phyloP scores from a whole-genome alignment of 2,329 filamentous ascomycete species.

The Trichoderma harzianum region DNA sequence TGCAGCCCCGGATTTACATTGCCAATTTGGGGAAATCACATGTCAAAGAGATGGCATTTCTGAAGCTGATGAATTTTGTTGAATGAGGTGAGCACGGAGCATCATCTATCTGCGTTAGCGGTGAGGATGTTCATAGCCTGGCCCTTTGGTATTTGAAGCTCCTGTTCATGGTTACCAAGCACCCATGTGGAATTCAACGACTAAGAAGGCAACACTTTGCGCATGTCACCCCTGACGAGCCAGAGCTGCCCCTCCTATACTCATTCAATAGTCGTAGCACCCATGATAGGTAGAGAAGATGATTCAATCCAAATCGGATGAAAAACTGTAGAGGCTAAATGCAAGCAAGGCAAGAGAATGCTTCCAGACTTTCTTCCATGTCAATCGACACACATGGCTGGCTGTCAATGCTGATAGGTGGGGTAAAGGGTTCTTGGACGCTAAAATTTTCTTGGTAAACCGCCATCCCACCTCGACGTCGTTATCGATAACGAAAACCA shows the following conservation, averaged over 20 bases:
- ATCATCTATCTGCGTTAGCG: background rate
- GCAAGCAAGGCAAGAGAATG: background rate
- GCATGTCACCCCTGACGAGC: background rate
- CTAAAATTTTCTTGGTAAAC: conserved; percentile 3
- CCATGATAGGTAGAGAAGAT: background rate
- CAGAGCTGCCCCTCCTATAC: background rate
- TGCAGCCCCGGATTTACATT: background rate
- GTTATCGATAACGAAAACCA: conserved; percentile 14
- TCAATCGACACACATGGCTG: background rate
- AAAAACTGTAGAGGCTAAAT: background rate
- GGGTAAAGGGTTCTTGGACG: background rate
- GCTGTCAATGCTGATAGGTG: background rate
- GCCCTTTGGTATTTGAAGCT: background rate
- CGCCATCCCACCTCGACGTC: background rate
- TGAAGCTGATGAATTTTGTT: background rate
- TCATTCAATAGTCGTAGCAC: background rate
- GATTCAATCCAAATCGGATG: background rate
- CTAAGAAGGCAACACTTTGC: background rate
- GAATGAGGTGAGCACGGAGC: background rate
- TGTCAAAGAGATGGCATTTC: background rate
- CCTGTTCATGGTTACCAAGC: background rate
- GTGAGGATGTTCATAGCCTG: background rate
- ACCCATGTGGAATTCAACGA: too few species aligned
- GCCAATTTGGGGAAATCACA: background rate
- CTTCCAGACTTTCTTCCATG: background rate